Conservation (phyloP, 2,329 filamentous ascomycete species). For the Phoma sp. region DNA sequence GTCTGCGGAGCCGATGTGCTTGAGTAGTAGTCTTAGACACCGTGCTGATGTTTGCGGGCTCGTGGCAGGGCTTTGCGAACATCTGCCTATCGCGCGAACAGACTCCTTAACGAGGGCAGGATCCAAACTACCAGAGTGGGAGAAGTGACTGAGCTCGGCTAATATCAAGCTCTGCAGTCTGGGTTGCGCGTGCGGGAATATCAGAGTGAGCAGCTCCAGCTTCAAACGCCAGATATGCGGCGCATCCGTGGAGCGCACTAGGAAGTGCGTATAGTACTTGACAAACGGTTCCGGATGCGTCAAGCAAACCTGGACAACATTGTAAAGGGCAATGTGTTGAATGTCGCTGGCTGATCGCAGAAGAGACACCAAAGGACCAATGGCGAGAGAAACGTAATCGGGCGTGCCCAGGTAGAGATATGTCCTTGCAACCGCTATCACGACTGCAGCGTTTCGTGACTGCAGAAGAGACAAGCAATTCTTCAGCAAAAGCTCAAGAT, state of each 20-base stretch:
- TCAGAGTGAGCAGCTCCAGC: constrained; percentile 85
- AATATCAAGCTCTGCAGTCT: constrained; percentile 85
- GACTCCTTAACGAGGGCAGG: constrained; percentile 83
- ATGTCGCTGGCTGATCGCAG: constrained; percentile 85
- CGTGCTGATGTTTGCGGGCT: constrained; percentile 63
- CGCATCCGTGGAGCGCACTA: constrained; percentile 80
- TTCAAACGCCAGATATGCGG: constrained; percentile 89
- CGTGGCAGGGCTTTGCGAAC: constrained; percentile 69
- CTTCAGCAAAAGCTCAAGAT: constrained; percentile 81
- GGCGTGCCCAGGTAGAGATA: constrained; percentile 84
- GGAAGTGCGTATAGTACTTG: constrained; percentile 85
- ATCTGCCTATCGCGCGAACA: constrained; percentile 90
- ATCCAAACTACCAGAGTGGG: constrained; percentile 82
- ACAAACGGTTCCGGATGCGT: constrained; percentile 79
- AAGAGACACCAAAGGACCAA: constrained; percentile 86
- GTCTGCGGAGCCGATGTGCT: constrained; percentile 87
- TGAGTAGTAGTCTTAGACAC: constrained; percentile 81
- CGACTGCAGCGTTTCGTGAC: constrained; percentile 90
- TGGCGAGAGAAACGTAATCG: constrained; percentile 74
- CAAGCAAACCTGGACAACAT: constrained; percentile 92
- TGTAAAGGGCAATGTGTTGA: constrained; percentile 87
- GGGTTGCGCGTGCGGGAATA: constrained; percentile 81
- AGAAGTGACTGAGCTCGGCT: constrained; percentile 93
- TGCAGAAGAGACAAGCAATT: constrained; percentile 84
- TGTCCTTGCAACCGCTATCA: constrained; percentile 83